Evolutionary conservation across 495 filamentous ascomycete species (phyloP).

Genomic region (Chaetomium cochliodes): DNA sequence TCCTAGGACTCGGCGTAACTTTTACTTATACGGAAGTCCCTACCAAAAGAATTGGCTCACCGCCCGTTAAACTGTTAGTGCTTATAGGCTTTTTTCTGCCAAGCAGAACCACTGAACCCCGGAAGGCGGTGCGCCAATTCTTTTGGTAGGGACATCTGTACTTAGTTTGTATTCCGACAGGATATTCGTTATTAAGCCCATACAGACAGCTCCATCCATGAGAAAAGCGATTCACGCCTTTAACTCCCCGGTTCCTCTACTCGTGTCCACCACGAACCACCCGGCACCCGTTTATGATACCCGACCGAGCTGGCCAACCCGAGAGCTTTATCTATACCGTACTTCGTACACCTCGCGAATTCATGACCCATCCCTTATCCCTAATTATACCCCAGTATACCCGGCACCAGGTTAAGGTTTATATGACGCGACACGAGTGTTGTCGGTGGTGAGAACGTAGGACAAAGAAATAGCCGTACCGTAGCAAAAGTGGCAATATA

Average conservation of each 20-base stretch:
- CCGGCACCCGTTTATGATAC: not conserved
- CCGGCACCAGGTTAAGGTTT: not conserved
- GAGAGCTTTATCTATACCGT: slow-evolving; percentile 6
- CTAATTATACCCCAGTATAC: not conserved
- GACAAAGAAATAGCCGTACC: not conserved
- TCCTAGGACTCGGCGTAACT: no score
- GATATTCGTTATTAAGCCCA: not conserved
- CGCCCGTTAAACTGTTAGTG: no score
- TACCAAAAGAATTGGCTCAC: no score
- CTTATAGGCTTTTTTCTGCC: no score
- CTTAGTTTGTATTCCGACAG: not conserved
- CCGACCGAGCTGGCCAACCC: not conserved
- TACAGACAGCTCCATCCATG: not conserved
- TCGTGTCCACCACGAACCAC: not conserved
- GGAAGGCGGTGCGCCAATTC: no score
- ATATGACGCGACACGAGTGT: not conserved
- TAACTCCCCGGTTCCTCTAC: not conserved
- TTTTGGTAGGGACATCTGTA: no score
- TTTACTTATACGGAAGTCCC: no score
- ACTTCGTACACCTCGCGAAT: not conserved
- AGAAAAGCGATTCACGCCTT: not conserved
- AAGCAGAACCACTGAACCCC: no score
- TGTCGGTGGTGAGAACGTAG: not conserved
- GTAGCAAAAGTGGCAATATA: not conserved
- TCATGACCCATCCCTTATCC: not conserved